These are phyloP conservation scores for Exophiala phaeomuriformis DNA, from an alignment of 2,329 filamentous ascomycete species.

Conservation along the genomic window DNA sequence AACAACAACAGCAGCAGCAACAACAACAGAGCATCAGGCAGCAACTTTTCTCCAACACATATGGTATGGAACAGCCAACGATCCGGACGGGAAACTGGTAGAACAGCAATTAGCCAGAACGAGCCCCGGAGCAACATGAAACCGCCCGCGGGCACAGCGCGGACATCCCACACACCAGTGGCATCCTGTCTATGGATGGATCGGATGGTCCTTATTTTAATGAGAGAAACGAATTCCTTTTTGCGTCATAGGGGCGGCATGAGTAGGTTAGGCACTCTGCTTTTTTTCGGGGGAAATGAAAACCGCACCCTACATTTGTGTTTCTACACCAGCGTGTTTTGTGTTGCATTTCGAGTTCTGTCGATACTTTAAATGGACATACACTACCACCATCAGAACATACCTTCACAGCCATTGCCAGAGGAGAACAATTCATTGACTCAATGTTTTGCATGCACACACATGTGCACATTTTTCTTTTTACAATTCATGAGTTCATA, in stretches of 20 bases:
- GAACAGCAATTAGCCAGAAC: not conserved
- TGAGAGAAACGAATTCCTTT: slow-evolving; percentile 19
- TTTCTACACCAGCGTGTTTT: slow-evolving; percentile 1
- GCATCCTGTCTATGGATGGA: not conserved
- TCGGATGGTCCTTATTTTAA: not conserved
- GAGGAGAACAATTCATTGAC: too few relatives aligned
- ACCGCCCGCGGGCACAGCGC: too few relatives aligned
- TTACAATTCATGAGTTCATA: too few relatives aligned
- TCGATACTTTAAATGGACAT: not conserved
- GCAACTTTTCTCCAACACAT: slow-evolving; percentile 51
- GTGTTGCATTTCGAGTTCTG: not conserved
- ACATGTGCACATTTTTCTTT: not conserved
- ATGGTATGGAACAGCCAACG: slow-evolving; percentile 40
- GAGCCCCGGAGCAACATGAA: not conserved
- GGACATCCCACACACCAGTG: too few relatives aligned
- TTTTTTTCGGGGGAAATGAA: slow-evolving; percentile 10
- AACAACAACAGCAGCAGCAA: slow-evolving; percentile 24
- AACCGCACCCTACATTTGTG: slow-evolving; percentile 1
- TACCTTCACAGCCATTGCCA: not conserved
- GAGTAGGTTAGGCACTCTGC: slow-evolving; percentile 2
- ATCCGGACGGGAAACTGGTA: slow-evolving; percentile 26
- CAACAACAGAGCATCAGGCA: slow-evolving; percentile 43
- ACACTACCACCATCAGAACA: not conserved
- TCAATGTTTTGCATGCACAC: not conserved
- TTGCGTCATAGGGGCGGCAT: slow-evolving; percentile 5